These are phyloP conservation scores for Vigna unguiculata DNA, from an alignment of 306 rosid species.

Conservation along the genomic window DNA sequence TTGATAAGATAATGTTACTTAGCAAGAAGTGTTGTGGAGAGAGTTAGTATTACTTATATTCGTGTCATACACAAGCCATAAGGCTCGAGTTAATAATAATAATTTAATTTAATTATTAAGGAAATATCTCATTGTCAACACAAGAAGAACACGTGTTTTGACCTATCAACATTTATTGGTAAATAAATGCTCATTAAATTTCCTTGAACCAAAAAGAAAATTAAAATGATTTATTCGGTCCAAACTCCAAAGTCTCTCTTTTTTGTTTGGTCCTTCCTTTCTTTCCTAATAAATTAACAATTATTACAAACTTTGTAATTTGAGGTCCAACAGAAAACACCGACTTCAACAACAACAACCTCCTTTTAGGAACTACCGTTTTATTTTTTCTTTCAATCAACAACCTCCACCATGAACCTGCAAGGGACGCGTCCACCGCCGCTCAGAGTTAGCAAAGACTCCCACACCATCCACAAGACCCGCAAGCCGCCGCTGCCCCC, in stretches of 20 bases:
- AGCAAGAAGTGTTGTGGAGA: too few species aligned
- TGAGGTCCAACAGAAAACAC: background rate
- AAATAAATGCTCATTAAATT: constrained; percentile 38
- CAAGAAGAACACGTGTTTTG: constrained; percentile 14
- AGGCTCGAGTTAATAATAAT: background rate
- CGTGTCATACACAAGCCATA: background rate
- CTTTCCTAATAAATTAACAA: background rate
- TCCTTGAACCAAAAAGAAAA: background rate
- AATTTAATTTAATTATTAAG: background rate
- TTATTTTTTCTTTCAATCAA: background rate
- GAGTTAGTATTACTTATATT: too few species aligned
- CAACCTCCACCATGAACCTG: constrained; percentile 53
- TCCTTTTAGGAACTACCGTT: background rate
- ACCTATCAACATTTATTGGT: constrained; percentile 31
- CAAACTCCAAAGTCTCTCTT: background rate
- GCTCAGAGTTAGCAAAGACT: constrained; percentile 73
- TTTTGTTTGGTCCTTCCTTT: background rate
- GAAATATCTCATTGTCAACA: background rate
- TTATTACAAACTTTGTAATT: background rate
- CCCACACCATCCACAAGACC: constrained; percentile 60
- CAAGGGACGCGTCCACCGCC: constrained; percentile 90
- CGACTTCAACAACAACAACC: too few species aligned
- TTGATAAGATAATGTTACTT: too few species aligned
- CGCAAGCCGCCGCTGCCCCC: constrained; percentile 73
- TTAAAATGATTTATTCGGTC: constrained; percentile 13